A percentile compares a stretch with the other conserved stretches of the same genome.
These are phyloP conservation scores for Penicillium chermesinum DNA, from an alignment of 495 filamentous ascomycete genomes.

Conservation along the genomic window DNA sequence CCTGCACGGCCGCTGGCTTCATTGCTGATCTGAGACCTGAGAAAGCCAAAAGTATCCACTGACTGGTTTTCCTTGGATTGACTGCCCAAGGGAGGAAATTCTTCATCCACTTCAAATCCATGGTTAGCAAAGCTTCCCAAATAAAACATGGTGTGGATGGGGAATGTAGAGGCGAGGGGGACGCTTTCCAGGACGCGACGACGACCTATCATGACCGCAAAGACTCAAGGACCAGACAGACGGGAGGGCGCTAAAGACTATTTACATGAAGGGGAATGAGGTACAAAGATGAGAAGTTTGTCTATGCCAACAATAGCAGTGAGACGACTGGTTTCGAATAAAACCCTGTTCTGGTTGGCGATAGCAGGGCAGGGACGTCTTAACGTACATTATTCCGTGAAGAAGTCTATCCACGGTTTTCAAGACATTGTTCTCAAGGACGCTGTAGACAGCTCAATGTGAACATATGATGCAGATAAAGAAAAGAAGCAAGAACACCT, in stretches of 20 bases:
- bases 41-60: slow-evolving; percentile 41
- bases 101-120: slow-evolving; percentile 39
- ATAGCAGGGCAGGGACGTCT: slow-evolving; percentile 51
- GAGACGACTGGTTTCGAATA: slow-evolving; percentile 52
- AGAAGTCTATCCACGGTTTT: slow-evolving; percentile 56
- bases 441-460: slow-evolving; percentile 30
- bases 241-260: slow-evolving; percentile 24
- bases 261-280: slow-evolving; percentile 37
- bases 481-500: slow-evolving; percentile 28
- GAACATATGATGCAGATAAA: slow-evolving; percentile 33
- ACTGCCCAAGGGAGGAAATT: slow-evolving; percentile 48
- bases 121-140: slow-evolving; percentile 19
- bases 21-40: slow-evolving; percentile 35
- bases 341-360: slow-evolving; percentile 41
- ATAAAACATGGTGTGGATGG: slow-evolving; percentile 12
- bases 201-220: too few species aligned
- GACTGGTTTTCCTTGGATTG: slow-evolving; percentile 32
- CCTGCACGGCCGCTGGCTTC: slow-evolving; percentile 40
- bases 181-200: too few species aligned
- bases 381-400: slow-evolving; percentile 79
- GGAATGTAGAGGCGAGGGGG: too few species aligned
- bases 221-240: slow-evolving; percentile 2
- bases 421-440: too few species aligned
- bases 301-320: slow-evolving; percentile 46
- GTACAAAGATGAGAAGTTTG: slow-evolving; percentile 30